These are phyloP conservation scores for Pseudocercospora eumusae DNA, from an alignment of 2,329 filamentous ascomycete species.

Conservation along the genomic window DNA sequence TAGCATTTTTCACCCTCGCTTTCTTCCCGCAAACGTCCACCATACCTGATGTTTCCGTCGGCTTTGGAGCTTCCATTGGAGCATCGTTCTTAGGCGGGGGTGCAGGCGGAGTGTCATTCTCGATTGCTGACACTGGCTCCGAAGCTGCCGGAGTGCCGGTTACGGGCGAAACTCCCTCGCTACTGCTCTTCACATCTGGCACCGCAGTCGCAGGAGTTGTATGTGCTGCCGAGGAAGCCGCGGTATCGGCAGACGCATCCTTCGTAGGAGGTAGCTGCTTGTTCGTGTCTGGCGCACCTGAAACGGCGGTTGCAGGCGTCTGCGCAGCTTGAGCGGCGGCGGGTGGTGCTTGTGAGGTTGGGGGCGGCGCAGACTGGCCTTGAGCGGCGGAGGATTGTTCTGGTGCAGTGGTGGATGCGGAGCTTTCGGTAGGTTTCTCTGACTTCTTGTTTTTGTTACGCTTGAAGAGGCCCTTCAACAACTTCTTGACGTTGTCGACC, in stretches of 20 bases:
- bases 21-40: neutral
- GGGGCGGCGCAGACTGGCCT: constrained; percentile 2
- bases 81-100: constrained; percentile 26
- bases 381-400: neutral
- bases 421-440: constrained; percentile 14
- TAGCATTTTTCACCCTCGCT: constrained; percentile 1
- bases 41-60: constrained; percentile 6
- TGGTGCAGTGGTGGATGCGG: constrained; percentile 14
- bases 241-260: constrained; percentile 6
- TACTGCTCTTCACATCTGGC: constrained; percentile 11
- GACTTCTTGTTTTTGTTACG: constrained; percentile 28
- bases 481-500: constrained; percentile 29
- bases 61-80: constrained; percentile 8
- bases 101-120: constrained; percentile 26
- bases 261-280: constrained; percentile 26
- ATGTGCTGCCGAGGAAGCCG: neutral
- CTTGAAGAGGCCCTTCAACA: constrained; percentile 30
- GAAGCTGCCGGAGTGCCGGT: constrained; percentile 19
- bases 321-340: constrained; percentile 9
- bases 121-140: constrained; percentile 22
- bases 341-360: constrained; percentile 14
- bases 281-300: constrained; percentile 25
- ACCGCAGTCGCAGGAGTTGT: constrained; percentile 12
- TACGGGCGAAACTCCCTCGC: constrained; percentile 14
- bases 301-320: neutral